phyloP scores from a whole-genome alignment of 352 stramenopile species.

The Peronospora belbahrii region DNA sequence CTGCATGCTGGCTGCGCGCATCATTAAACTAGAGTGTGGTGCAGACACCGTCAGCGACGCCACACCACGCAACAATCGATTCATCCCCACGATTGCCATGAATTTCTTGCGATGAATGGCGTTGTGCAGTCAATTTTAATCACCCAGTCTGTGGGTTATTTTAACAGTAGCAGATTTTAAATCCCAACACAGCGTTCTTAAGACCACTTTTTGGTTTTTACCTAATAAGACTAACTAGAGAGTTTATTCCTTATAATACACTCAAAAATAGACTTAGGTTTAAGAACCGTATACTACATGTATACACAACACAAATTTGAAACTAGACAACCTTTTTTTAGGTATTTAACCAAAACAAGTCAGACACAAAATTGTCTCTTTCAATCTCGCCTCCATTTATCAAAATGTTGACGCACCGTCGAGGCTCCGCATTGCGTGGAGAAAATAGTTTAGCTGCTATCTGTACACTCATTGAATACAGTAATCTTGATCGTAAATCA shows the following conservation, averaged over 20 bases:
- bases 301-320: not conserved
- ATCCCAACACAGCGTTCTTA: not conserved
- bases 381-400: not conserved
- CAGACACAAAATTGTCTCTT: not conserved
- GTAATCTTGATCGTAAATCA: slow-evolving; percentile 78
- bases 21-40: slow-evolving; percentile 34
- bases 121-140: slow-evolving; percentile 5
- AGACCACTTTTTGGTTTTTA: not conserved
- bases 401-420: slow-evolving; percentile 29
- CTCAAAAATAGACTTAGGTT: too few relatives aligned
- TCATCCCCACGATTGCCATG: slow-evolving; percentile 35
- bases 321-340: not conserved
- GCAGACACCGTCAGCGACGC: slow-evolving; percentile 45
- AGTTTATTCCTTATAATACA: too few relatives aligned
- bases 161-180: not conserved
- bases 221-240: too few relatives aligned
- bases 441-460: slow-evolving; percentile 66
- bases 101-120: slow-evolving; percentile 7
- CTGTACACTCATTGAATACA: slow-evolving; percentile 77
- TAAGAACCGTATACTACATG: too few relatives aligned
- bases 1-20: slow-evolving; percentile 21
- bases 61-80: slow-evolving; percentile 53
- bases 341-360: too few relatives aligned
- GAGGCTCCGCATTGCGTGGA: slow-evolving; percentile 28
- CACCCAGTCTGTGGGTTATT: not conserved